Evolutionary conservation across 768 basidiomycete species (phyloP).

Genomic region (Leccinellum albellum): DNA sequence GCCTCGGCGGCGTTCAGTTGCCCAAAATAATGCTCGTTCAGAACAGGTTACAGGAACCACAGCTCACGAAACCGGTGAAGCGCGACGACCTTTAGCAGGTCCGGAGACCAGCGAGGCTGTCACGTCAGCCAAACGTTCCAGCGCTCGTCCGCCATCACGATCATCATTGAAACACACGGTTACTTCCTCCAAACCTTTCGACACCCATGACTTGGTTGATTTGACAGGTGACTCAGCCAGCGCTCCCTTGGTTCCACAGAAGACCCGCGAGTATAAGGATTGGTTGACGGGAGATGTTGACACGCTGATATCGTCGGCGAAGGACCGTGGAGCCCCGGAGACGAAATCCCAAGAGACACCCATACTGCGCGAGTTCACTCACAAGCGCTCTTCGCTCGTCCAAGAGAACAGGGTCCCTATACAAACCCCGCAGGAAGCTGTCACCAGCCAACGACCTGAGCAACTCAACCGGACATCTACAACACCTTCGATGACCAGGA

Average conservation of each 20-base stretch:
- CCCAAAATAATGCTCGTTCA: constrained; percentile 46
- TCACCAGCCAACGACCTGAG: constrained; percentile 20
- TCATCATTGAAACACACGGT: constrained; percentile 50
- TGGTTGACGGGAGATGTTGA: constrained; percentile 75
- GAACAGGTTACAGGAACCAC: constrained; percentile 54
- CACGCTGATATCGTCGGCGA: constrained; percentile 22
- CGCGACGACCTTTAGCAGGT: constrained; percentile 5
- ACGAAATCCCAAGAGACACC: constrained; percentile 34
- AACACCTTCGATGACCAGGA: constrained; percentile 22
- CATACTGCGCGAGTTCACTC: constrained; percentile 64
- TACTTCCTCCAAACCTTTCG: constrained; percentile 40
- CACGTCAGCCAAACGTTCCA: constrained; percentile 14
- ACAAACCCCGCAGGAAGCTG: constrained; percentile 33
- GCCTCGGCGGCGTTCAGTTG: constrained; percentile 16
- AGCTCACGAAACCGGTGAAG: constrained; percentile 40
- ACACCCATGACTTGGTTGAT: constrained; percentile 16
- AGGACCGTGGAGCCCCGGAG: constrained; percentile 15
- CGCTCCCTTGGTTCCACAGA: constrained; percentile 12
- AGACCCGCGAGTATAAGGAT: constrained; percentile 43
- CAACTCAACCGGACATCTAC: constrained; percentile 1
- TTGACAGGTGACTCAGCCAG: constrained; percentile 10
- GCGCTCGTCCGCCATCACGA: constrained; percentile 28
- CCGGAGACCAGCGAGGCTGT: constrained; percentile 15
- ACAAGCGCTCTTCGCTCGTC: constrained; percentile 68
- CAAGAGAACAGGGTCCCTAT: constrained; percentile 39